These are phyloP conservation scores for Sphaerostilbella broomeana DNA, from an alignment of 2,329 filamentous ascomycete genomes.

Conservation along the genomic window DNA sequence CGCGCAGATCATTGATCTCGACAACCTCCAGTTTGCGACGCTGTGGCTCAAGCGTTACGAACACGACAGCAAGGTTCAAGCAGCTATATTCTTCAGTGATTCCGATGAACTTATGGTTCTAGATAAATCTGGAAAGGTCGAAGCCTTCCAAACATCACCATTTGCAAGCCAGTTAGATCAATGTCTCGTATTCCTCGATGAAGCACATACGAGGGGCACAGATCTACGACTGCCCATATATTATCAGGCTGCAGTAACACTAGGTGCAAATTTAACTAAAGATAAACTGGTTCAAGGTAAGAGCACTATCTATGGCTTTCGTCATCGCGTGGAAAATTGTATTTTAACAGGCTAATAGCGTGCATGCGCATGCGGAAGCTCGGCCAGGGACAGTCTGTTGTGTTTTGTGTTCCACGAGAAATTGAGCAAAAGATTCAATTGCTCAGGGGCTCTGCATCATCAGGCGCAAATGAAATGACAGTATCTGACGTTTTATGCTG, in stretches of 20 bases:
- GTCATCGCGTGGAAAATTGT: no score
- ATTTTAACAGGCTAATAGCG: constrained; percentile 33
- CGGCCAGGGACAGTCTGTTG: constrained; percentile 56
- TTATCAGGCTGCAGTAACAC: constrained; percentile 58
- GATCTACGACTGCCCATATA: constrained; percentile 53
- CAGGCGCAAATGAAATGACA: constrained; percentile 26
- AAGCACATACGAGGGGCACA: constrained; percentile 62
- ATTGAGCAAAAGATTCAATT: constrained; percentile 46
- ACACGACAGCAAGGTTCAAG: constrained; percentile 10
- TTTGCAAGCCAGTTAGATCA: constrained; percentile 47
- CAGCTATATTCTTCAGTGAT: constrained; percentile 50
- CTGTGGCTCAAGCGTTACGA: constrained; percentile 39
- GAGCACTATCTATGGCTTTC: no score
- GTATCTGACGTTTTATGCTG: constrained; percentile 52
- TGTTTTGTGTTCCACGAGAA: constrained; percentile 53
- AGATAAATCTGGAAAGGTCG: constrained; percentile 37
- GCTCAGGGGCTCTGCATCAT: not conserved
- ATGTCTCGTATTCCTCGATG: constrained; percentile 63
- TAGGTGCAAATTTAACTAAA: constrained; percentile 59
- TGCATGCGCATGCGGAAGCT: constrained; percentile 64
- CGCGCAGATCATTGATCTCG: constrained; percentile 59
- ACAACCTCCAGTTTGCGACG: constrained; percentile 46
- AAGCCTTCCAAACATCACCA: constrained; percentile 50
- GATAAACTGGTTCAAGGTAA: constrained; percentile 61
- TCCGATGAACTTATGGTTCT: constrained; percentile 48